phyloP scores from a whole-genome alignment of 148 eudicot species.

The Limonium bicolor region DNA sequence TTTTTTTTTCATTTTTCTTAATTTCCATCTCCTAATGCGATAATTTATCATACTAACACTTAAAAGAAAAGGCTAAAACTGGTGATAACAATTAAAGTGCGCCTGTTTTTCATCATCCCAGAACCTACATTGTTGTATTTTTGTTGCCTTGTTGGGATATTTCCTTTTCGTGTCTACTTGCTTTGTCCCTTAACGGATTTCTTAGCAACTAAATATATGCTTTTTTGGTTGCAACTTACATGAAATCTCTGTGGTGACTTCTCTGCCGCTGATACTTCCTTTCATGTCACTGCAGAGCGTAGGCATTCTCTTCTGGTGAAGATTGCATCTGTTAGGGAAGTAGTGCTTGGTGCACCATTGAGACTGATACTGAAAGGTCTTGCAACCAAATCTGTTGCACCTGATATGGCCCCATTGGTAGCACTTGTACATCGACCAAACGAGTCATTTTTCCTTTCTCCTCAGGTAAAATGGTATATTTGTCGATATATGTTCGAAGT shows the following conservation, averaged over 20 bases:
- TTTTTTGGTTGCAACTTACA: background rate
- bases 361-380: slow-evolving; percentile 67
- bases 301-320: slow-evolving; percentile 47
- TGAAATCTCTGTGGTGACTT: too few species aligned
- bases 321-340: slow-evolving; percentile 86
- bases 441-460: slow-evolving; percentile 80
- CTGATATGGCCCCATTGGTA: slow-evolving; percentile 36
- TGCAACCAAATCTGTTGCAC: slow-evolving; percentile 50
- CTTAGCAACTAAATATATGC: too few species aligned
- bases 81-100: too few species aligned
- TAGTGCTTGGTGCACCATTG: slow-evolving; percentile 89
- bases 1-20: too few species aligned
- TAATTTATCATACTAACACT: too few species aligned
- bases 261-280: slow-evolving; percentile 2
- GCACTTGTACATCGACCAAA: slow-evolving; percentile 89
- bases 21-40: too few species aligned
- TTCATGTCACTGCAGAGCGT: slow-evolving; percentile 30
- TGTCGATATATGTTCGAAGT: background rate
- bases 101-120: too few species aligned
- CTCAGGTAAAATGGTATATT: slow-evolving; percentile 60
- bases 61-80: too few species aligned
- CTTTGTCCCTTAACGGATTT: too few species aligned
- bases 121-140: too few species aligned
- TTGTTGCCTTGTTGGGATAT: too few species aligned
- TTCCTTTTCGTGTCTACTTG: too few species aligned